phyloP scores from a whole-genome alignment of 257 asterid genomes.

The Oldenlandia corymbosa region DNA sequence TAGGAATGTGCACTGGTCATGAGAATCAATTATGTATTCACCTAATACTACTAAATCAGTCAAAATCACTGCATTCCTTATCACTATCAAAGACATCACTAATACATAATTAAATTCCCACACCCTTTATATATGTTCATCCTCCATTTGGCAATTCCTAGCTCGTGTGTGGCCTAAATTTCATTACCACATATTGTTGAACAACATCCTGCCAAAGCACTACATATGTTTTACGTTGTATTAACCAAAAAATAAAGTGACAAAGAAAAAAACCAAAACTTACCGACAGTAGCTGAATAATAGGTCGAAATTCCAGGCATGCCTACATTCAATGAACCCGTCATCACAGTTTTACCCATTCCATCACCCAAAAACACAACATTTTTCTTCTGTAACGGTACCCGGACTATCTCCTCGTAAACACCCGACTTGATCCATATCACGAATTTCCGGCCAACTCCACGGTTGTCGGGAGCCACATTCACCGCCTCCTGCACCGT shows the following conservation, averaged over 20 bases:
- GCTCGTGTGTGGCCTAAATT: background rate
- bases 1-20: no score
- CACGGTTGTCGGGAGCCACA: slow-evolving; percentile 28
- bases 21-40: no score
- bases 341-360: slow-evolving; percentile 44
- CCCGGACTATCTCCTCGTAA: slow-evolving; percentile 30
- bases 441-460: slow-evolving; percentile 19
- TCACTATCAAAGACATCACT: no score
- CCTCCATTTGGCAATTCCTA: background rate
- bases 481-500: slow-evolving; percentile 44
- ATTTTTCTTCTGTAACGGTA: slow-evolving; percentile 28
- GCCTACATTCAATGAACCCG: slow-evolving; percentile 38
- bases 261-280: background rate
- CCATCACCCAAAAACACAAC: slow-evolving; percentile 46
- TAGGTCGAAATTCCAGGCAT: slow-evolving; percentile 31
- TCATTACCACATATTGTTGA: background rate
- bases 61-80: no score
- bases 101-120: no score
- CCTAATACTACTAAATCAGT: no score
- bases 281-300: slow-evolving; percentile 39
- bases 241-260: background rate
- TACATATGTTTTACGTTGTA: background rate
- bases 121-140: background rate
- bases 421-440: slow-evolving; percentile 27
- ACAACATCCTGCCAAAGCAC: background rate